Conservation (phyloP, 495 filamentous ascomycete genomes). For the Immersiella caudata region DNA sequence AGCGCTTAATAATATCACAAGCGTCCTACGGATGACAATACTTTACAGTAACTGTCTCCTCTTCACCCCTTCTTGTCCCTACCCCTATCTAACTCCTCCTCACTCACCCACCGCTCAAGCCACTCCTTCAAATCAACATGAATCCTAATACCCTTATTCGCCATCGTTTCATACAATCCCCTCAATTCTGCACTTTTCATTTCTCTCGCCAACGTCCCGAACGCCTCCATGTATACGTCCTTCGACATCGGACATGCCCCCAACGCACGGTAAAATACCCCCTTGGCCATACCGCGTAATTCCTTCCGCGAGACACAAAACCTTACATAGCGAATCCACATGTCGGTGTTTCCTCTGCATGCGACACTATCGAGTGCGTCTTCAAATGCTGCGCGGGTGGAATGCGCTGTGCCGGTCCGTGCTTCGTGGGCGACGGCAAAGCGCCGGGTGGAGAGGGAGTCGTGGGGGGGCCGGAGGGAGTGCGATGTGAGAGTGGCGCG, state of each 20-base stretch:
- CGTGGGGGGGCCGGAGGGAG: slow-evolving; percentile 42
- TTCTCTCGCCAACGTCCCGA: slow-evolving; percentile 37
- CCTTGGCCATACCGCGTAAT: slow-evolving; percentile 25
- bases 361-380: slow-evolving; percentile 57
- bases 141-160: slow-evolving; percentile 45
- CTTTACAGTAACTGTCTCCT: background rate
- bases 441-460: slow-evolving; percentile 58
- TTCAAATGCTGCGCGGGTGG: slow-evolving; percentile 71
- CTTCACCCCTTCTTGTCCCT: background rate
- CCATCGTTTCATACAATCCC: slow-evolving; percentile 48
- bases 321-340: slow-evolving; percentile 71
- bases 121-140: slow-evolving; percentile 48
- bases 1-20: no score
- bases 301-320: slow-evolving; percentile 43
- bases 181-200: slow-evolving; percentile 54
- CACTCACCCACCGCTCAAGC: slow-evolving; percentile 28
- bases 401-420: slow-evolving; percentile 59
- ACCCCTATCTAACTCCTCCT: background rate
- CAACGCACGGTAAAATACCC: slow-evolving; percentile 69
- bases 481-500: slow-evolving; percentile 58
- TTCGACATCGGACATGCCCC: slow-evolving; percentile 77
- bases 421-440: slow-evolving; percentile 72
- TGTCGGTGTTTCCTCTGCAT: slow-evolving; percentile 44
- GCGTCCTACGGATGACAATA: no score
- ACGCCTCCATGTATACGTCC: slow-evolving; percentile 65